Base-by-base conservation (phyloP, 2,329 filamentous ascomycete genomes). In the Verticillium nonalfalfae region DNA sequence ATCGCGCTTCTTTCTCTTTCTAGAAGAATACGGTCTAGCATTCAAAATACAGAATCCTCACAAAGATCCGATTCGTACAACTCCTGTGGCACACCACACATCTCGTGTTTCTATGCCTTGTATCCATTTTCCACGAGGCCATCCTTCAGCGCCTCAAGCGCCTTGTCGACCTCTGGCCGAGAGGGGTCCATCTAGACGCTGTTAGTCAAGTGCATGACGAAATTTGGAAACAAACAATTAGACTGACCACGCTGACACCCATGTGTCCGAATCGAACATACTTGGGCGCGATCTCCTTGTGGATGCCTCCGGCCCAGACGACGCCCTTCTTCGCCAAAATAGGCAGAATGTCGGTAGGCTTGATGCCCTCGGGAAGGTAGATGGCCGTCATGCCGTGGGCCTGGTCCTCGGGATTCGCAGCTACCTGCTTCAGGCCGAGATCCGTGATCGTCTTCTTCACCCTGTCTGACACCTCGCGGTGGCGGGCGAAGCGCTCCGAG, bases 351-450 rank as follows among this genome's bases (percentile, higher is more conserved):
- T 97, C 91, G 2, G 93, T 84, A 35, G 90, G 88, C 68, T 89
- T 87, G 59, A 98, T 79, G 50, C 84, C 88, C 64, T 98, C 91
- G 1, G 95, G 95, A 60, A 99, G 84, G 76, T 95, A 97, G 68
- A 99, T 95, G 62, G 95, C 94, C 3, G 95, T 99, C 95, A 99
- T 99, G 70, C 91, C 93, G 75, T 96, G 94, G 52, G 95, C 93
- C 79, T 98, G 94, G 76, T 96, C 90, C 70, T 94, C 92, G 0
- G 90, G 89, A 74, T 94, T 90, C 39, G 85, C 76, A 26, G 95
- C 93, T 40, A 99, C 83, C 73, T 97, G 90, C 78, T 92, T 90
- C 63, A 99, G 82, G 4, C 95, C 95, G 39, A 98, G 81, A 59
- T 90, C 89, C 5, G 85, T 78, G 59, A 97, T 82, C 18, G 90